A percentile compares a stretch with the other conserved stretches of the same genome.
Evolutionary conservation across 1,139 yeast species (phyloP).

Genomic region (Hyphopichia khmerensis): DNA sequence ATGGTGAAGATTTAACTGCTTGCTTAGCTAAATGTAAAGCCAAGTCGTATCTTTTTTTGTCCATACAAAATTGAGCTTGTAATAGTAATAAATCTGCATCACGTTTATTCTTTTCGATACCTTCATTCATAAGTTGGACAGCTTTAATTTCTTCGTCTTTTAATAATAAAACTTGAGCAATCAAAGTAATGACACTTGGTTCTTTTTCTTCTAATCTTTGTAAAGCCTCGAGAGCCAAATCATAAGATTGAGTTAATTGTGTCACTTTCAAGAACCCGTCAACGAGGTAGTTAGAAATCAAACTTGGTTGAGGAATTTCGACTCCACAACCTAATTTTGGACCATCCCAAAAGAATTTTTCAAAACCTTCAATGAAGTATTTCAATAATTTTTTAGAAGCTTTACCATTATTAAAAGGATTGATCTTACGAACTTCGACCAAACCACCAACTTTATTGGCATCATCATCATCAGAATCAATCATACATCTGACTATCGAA

Average conservation of each 20-base stretch:
- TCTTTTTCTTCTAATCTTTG: constrained; percentile 40
- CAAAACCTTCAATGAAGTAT: constrained; percentile 59
- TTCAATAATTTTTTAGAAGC: constrained; percentile 46
- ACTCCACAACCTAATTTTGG: constrained; percentile 61
- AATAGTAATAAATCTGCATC: constrained; percentile 59
- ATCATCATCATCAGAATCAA: constrained; percentile 69
- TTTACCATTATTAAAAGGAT: constrained; percentile 55
- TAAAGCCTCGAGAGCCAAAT: constrained; percentile 57
- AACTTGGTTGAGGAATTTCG: constrained; percentile 69
- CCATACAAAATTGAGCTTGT: constrained; percentile 72
- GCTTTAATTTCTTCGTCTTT: constrained; percentile 82
- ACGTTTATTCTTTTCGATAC: constrained; percentile 56
- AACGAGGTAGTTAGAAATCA: constrained; percentile 69
- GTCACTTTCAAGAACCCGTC: constrained; percentile 70
- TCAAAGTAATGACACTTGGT: constrained; percentile 55
- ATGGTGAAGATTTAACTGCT: constrained; percentile 79
- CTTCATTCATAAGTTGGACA: constrained; percentile 60
- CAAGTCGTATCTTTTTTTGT: constrained; percentile 63
- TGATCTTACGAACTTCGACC: constrained; percentile 46
- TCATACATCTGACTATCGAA: constrained; percentile 62
- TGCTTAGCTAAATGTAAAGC: constrained; percentile 74
- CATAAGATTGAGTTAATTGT: constrained; percentile 63
- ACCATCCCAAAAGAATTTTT: constrained; percentile 66
- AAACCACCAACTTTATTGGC: constrained; percentile 49
- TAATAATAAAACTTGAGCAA: constrained; percentile 50